Conservation (phyloP, 257 asterid genomes). For the Solanum medicagineum region DNA sequence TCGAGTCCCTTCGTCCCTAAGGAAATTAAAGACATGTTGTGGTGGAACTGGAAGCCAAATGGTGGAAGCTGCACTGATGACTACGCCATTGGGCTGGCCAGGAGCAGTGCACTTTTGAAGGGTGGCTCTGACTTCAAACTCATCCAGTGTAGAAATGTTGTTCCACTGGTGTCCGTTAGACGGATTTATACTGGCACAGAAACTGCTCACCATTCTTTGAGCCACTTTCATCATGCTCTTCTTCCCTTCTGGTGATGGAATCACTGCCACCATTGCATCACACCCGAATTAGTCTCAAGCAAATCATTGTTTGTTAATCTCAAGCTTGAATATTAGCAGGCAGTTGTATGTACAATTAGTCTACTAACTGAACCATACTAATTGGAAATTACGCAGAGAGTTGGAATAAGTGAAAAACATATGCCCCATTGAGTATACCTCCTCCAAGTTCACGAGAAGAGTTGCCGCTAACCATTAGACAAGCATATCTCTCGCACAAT, state of each 20-base stretch:
- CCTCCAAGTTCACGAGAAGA: conserved; percentile 77
- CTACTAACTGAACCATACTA: not conserved
- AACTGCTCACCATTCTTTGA: conserved; percentile 77
- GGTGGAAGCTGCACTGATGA: conserved; percentile 89
- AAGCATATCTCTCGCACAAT: conserved; percentile 74
- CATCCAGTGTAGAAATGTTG: conserved; percentile 40
- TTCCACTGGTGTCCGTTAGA: conserved; percentile 71
- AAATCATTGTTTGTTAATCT: not conserved
- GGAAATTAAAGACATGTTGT: conserved; percentile 53
- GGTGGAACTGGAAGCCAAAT: conserved; percentile 83
- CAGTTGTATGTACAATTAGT: not conserved
- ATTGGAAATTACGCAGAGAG: not conserved
- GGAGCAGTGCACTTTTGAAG: conserved; percentile 61
- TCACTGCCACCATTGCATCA: conserved; percentile 22
- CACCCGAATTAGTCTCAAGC: not conserved
- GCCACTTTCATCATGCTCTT: conserved; percentile 92
- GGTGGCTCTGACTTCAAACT: conserved; percentile 69
- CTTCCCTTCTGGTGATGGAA: conserved; percentile 74
- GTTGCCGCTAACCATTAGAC: conserved; percentile 53
- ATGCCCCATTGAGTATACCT: conserved; percentile 19
- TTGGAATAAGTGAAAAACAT: not conserved
- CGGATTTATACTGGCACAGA: conserved; percentile 72
- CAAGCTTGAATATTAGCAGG: not conserved
- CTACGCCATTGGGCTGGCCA: conserved; percentile 74
- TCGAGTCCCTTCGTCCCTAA: conserved; percentile 68